Evolutionary conservation across 768 basidiomycete species (phyloP).

Genomic region (Asterophora lycoperdoides): DNA sequence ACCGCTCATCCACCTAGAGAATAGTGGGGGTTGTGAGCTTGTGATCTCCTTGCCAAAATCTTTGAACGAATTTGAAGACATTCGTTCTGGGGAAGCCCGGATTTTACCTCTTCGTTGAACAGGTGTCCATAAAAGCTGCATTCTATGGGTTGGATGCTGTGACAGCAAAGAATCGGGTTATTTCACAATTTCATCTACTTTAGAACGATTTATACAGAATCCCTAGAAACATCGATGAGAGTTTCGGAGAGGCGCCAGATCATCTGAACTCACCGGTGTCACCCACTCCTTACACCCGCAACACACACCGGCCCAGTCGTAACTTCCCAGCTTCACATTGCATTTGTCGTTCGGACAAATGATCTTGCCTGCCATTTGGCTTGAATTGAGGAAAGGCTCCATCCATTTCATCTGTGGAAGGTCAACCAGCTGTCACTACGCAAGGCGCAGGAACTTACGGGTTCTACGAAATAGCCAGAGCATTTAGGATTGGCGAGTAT

Average conservation of each 20-base stretch:
- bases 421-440: background rate
- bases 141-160: too few relatives aligned
- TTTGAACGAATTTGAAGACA: too few relatives aligned
- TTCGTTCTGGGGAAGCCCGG: too few relatives aligned
- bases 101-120: too few relatives aligned
- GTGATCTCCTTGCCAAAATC: too few relatives aligned
- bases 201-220: slow-evolving; percentile 65
- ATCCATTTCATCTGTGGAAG: slow-evolving; percentile 86
- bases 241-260: background rate
- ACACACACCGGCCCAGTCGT: slow-evolving; percentile 92
- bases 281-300: slow-evolving; percentile 94
- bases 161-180: background rate
- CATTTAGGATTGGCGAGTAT: slow-evolving; percentile 79
- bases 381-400: slow-evolving; percentile 74
- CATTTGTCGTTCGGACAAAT: slow-evolving; percentile 91
- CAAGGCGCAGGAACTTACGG: slow-evolving; percentile 49
- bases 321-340: slow-evolving; percentile 87
- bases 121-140: too few relatives aligned
- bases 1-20: too few relatives aligned
- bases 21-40: too few relatives aligned
- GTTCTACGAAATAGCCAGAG: slow-evolving; percentile 96
- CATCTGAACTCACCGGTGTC: slow-evolving; percentile 60
- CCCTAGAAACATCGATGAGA: slow-evolving; percentile 32
- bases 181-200: slow-evolving; percentile 57
- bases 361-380: slow-evolving; percentile 84